Evolutionary conservation across 192 early-diverging fungal species (phyloP).

Genomic region (Phlyctochytrium planicorne): DNA sequence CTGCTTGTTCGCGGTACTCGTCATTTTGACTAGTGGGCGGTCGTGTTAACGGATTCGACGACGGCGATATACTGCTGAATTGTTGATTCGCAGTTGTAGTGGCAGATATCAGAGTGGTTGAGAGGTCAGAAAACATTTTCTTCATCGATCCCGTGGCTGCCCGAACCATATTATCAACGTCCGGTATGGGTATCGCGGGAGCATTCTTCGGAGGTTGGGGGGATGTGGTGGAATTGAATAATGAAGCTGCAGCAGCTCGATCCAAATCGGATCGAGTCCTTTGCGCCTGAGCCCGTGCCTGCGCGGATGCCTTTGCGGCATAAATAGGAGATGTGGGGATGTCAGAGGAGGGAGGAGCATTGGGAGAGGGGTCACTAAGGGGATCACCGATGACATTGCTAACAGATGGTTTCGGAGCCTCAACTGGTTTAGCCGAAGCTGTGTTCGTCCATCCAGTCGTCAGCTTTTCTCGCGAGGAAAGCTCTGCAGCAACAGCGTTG

Average conservation of each 20-base stretch:
- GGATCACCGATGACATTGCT: no score
- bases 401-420: no score
- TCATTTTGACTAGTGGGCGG: no score
- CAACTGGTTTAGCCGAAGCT: background rate
- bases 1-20: no score
- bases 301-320: no score
- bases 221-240: background rate
- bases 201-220: background rate
- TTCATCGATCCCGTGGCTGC: background rate
- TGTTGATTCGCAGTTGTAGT: no score
- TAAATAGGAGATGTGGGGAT: no score
- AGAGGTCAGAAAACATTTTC: background rate
- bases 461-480: background rate
- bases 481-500: conserved; percentile 3
- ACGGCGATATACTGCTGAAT: no score
- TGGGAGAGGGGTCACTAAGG: no score
- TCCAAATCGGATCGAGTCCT: background rate
- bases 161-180: background rate
- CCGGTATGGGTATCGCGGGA: background rate
- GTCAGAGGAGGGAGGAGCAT: no score
- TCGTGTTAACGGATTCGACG: no score
- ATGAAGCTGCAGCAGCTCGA: background rate
- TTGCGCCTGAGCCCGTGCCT: no score
- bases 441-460: background rate
- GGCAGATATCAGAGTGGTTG: background rate